Conservation (phyloP, 768 basidiomycete genomes). For the Floccularia luteovirens region DNA sequence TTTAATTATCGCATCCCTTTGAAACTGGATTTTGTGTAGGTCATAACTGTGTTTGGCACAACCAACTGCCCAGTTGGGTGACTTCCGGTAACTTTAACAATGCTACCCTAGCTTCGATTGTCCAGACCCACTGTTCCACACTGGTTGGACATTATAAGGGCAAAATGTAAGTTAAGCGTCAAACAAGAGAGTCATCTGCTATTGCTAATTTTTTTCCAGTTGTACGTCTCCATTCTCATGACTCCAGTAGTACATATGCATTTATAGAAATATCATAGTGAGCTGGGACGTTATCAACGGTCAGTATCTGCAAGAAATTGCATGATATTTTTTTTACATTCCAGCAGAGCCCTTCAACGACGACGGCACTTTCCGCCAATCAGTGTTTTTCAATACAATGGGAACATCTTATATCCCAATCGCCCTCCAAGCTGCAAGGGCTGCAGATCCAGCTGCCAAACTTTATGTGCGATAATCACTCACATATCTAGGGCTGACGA, state of each 20-base stretch:
- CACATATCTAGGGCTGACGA: background rate
- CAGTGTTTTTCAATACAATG: conserved; percentile 46
- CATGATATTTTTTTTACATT: conserved; percentile 2
- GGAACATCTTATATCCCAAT: conserved; percentile 40
- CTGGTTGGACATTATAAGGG: conserved; percentile 47
- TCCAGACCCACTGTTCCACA: conserved; percentile 40
- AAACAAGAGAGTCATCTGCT: background rate
- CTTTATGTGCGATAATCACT: conserved; percentile 33
- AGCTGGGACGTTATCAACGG: conserved; percentile 50
- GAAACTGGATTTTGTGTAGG: conserved; percentile 15
- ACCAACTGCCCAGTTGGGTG: conserved; percentile 47
- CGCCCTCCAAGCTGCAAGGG: conserved; percentile 45
- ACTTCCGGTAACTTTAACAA: conserved; percentile 32
- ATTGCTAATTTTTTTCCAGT: background rate
- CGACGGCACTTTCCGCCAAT: conserved; percentile 44
- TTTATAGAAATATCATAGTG: conserved; percentile 15
- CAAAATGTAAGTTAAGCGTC: conserved; percentile 29
- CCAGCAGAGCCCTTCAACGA: conserved; percentile 47
- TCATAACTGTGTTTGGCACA: conserved; percentile 44
- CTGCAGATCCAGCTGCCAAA: conserved; percentile 47
- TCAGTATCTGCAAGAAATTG: conserved; percentile 4
- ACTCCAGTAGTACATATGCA: background rate
- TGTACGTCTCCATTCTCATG: conserved; percentile 9
- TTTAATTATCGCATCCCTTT: background rate
- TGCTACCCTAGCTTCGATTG: conserved; percentile 29